Evolutionary conservation across 768 basidiomycete species (phyloP).

Genomic region (Tylopilus cervinicoccineus): DNA sequence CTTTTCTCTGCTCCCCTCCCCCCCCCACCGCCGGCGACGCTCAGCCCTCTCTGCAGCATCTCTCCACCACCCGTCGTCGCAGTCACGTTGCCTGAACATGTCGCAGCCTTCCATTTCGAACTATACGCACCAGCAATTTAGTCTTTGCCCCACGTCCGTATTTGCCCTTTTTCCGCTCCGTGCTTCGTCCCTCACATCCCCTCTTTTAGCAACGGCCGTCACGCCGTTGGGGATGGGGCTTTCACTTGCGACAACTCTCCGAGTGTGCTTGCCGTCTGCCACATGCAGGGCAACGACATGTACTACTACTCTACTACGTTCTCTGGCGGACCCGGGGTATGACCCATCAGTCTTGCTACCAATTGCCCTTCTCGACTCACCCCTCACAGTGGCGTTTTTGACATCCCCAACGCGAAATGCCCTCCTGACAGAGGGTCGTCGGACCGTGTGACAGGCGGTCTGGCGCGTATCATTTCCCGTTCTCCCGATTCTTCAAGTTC

Average conservation of each 20-base stretch:
- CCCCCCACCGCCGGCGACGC: neutral
- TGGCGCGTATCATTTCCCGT: constrained; percentile 59
- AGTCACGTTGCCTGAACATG: constrained; percentile 86
- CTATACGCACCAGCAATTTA: constrained; percentile 76
- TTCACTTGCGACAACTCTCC: constrained; percentile 70
- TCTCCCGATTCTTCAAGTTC: constrained; percentile 34
- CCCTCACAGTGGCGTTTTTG: constrained; percentile 86
- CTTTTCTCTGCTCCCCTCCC: neutral
- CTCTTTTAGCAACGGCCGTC: constrained; percentile 80
- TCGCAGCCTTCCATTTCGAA: constrained; percentile 70
- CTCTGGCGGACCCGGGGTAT: constrained; percentile 89
- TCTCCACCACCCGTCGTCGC: constrained; percentile 3
- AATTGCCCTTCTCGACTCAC: constrained; percentile 2
- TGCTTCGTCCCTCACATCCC: constrained; percentile 11
- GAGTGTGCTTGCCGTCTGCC: constrained; percentile 83
- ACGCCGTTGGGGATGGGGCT: constrained; percentile 97
- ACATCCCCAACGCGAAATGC: constrained; percentile 88
- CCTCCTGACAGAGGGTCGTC: constrained; percentile 95
- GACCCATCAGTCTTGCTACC: constrained; percentile 24
- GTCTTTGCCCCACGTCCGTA: constrained; percentile 88
- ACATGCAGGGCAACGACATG: constrained; percentile 78
- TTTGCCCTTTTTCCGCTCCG: constrained; percentile 18
- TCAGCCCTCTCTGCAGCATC: constrained; percentile 5
- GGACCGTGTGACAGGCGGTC: constrained; percentile 92
- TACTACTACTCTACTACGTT: constrained; percentile 93